A percentile compares a stretch with the other conserved stretches of the same genome.
phyloP scores from a whole-genome alignment of 176 grass and related monocot species.

The Triticum urartu region DNA sequence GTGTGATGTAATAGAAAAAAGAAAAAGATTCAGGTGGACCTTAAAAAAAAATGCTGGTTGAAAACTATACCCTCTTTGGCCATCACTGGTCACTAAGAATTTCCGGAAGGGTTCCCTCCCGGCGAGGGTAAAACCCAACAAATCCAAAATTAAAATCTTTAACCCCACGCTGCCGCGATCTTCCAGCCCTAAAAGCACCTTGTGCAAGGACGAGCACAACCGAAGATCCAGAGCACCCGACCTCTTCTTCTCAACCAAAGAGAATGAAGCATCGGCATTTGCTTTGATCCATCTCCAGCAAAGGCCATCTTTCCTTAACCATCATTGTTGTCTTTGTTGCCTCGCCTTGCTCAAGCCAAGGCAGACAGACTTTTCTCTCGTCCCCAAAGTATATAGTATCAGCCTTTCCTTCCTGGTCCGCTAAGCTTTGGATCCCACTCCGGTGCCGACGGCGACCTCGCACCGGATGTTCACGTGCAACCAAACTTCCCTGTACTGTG shows the following conservation, averaged over 20 bases:
- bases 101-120: not conserved
- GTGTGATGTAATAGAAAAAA: no score
- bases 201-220: no score
- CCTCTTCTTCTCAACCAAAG: no score
- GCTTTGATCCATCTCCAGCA: no score
- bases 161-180: no score
- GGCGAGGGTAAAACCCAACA: not conserved
- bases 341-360: not conserved
- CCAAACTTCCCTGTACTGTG: not conserved
- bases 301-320: no score
- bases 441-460: not conserved
- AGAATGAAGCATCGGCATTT: no score
- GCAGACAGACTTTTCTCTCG: not conserved
- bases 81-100: not conserved
- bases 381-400: not conserved
- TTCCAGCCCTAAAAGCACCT: no score
- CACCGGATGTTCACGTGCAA: slow-evolving; percentile 32
- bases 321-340: not conserved
- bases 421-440: not conserved
- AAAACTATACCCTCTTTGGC: no score
- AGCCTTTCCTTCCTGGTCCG: not conserved
- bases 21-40: no score
- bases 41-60: slow-evolving; percentile 2
- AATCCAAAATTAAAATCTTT: not conserved
- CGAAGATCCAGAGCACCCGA: no score